Evolutionary conservation across 2,329 filamentous ascomycete species (phyloP).

Genomic region (Curvularia lunata): DNA sequence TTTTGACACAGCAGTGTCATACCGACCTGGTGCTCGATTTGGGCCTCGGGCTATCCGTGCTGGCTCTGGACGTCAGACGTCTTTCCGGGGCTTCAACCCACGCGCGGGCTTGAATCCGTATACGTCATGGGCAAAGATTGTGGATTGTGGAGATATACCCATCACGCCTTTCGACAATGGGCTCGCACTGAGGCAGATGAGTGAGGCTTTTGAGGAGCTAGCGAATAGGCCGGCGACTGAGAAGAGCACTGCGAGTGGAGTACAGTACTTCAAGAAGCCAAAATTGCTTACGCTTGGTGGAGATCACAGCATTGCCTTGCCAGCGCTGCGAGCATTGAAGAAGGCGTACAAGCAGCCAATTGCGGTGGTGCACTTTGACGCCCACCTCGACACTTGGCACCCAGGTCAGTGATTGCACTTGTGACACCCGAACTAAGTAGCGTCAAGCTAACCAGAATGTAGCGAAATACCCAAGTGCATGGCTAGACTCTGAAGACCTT

Average conservation of each 20-base stretch:
- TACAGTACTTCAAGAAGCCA: conserved; percentile 52
- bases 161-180: conserved; percentile 86
- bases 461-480: conserved; percentile 77
- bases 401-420: conserved; percentile 52
- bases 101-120: conserved; percentile 86
- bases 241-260: conserved; percentile 46
- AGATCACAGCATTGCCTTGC: conserved; percentile 59
- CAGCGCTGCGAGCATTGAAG: conserved; percentile 58
- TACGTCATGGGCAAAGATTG: conserved; percentile 74
- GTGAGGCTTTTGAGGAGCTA: conserved; percentile 76
- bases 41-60: conserved; percentile 87
- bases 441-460: conserved; percentile 68
- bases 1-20: conserved; percentile 58
- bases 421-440: too few relatives aligned
- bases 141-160: conserved; percentile 92
- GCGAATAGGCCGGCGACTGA: conserved; percentile 53
- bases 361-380: conserved; percentile 60
- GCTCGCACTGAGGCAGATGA: conserved; percentile 83
- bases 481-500: conserved; percentile 61
- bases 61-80: conserved; percentile 80
- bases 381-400: conserved; percentile 86
- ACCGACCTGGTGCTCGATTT: conserved; percentile 65
- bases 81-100: conserved; percentile 81
- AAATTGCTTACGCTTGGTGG: conserved; percentile 58
- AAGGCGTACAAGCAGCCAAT: conserved; percentile 54